Base-by-base conservation (phyloP, 441 rosid species). In the Geranium incanum region DNA sequence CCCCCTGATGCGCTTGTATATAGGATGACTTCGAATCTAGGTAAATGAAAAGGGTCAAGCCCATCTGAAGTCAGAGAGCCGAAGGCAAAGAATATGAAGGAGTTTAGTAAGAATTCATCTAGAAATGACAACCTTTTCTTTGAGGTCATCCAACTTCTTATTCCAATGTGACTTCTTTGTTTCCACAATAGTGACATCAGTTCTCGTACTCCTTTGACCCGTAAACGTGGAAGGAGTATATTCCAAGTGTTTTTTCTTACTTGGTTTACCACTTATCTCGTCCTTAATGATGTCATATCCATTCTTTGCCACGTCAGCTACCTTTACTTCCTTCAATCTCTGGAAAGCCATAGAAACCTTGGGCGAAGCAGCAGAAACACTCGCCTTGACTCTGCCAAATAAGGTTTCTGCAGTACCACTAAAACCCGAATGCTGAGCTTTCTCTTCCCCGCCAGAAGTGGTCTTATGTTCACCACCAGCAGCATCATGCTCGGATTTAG, bases 281-380 rank as follows among this genome's bases (percentile, higher is more conserved):
- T 92, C 98, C 84, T 87, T 89, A 45, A 95, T 85, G 77, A 85
- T 87, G 73, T 83, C 98, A 84, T 87, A 86, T 64, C 97, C 99
- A 77, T 90, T 90, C 89, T 82, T 92, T 19, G 93, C 89, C 15
- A 90, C 67, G 78, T 92, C 95, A 72, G 85, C 72, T 55, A 88
- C 88, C 70, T 89, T 90, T 60, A 81, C 85, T 67, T 82, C 90
- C 86, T 81, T 90, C 68, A 90, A 82, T 83, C 71, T 93, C 73
- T 83, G 77, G 77, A 87, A 84, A 67, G 92, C 88, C 43, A 70
- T 72, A 1, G 90, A 83, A 36, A 92, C 82, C 78, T 86, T 86
- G 13, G 87, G 87, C 12, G 97, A 75, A 67, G 69, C 63, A 9
- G 79, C 85, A 78, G 92, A 85, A 69, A 87, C 75, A 74, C 83